Base-by-base conservation (phyloP, 345 rosid genomes). In the Boechera divaricarpa region DNA sequence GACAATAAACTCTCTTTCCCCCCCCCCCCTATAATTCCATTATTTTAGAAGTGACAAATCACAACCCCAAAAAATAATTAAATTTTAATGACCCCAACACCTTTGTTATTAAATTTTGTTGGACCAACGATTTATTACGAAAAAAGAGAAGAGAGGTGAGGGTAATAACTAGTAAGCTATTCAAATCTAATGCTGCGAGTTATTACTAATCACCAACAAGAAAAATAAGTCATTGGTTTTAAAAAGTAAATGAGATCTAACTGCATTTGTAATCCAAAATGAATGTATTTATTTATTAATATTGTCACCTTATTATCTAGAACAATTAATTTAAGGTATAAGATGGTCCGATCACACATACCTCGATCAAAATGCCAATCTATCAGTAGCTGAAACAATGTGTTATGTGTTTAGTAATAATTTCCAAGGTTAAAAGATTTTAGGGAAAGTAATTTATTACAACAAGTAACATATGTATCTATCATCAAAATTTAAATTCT, bases 41-140 rank as follows among this genome's bases (percentile, higher is more conserved):
- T 2, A 28, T 28, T 28, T 28, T 28, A 1, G 3, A 6, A 28
- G 44, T 63, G 7, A 28, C 29, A 28, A 28, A 28, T 28, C 21
- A 64, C 24, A 42, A 44, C 36, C 11, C 12, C 29, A 28, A 6
- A 26, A 21, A 42, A 72, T n/a, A 49, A 28, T 62, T 32, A 62
- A 11, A 5, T 2, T 61, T 73, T 7, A 18, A 42, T 42, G 7
- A 55, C 26, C 29, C 24, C 55, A 32, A 62, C 31, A 72, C 10
- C 29, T 7, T 55, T 36, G 49, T 29, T 42, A 39, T 73, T 63
- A 29, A 42, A 42, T 55, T 65, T 65, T 26, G 57, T 16, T 65
- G 51, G 72, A 57, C 72, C 59, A 66, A 57, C 24, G 36, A 66
- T 45, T 56, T 74, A 66, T 47, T 18, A 36, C 6, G 59, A 45